Evolutionary conservation across 2,329 filamentous ascomycete genomes (phyloP), one percentile per base, ranked within the genome.

Genomic region (Pseudogymnoascus sp.): DNA sequence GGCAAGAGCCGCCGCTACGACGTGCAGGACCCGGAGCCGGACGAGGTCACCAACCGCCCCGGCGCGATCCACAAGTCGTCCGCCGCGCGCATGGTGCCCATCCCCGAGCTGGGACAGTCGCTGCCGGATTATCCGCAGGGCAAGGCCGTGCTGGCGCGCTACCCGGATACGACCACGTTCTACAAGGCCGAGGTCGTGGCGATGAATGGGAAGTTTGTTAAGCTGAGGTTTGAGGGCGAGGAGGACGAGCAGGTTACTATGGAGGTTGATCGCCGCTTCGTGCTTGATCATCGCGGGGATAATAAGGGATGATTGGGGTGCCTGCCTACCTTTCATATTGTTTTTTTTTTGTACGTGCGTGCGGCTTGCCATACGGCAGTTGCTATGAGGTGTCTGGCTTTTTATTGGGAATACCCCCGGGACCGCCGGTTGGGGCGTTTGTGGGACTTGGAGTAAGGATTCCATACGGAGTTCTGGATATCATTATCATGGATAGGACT

Each of bases 91-190:
- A 87, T 95, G 80, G 92, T 93, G 54, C 84, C 87, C 1, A 92
- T 95, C 64, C 87, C 90, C 1, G 80, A 83, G 72, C 78, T 73
- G 67, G 84, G 75, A 2, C 77, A 88, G 14, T 76, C 81, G 3
- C 80, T 88, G 42, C 82, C 88, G 64, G 84, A 88, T 37, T 85
- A 83, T 68, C 70, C 80, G 6, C 76, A 83, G 40, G 88, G 89
- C 51, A 90, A 88, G 72, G 83, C 86, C 54, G 90, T 93, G 7
- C 78, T 93, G 64, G 90, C 90, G 0, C 78, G 91, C 64, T 95
- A 95, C 71, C 90, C 90, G 0, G 87, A 91, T 69, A 93, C 90
- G 0, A 93, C 90, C 1, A 93, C 89, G 0, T 93, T 95, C 70
- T 95, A 95, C 74, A 87, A 89, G 72, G 90, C 90, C 1, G 89